phyloP scores from a whole-genome alignment of 257 asterid species.

The Lavandula angustifolia region DNA sequence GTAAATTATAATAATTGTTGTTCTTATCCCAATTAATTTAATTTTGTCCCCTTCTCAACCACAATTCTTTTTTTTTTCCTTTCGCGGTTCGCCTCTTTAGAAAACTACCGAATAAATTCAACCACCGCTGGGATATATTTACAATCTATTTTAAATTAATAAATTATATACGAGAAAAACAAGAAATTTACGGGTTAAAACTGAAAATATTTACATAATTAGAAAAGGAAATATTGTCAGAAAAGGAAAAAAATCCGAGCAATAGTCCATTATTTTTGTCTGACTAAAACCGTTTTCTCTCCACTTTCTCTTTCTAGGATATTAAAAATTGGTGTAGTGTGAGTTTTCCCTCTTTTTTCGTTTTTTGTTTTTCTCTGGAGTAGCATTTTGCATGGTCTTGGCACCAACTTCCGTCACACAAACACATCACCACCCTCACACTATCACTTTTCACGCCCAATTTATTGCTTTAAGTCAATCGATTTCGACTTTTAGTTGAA shows the following conservation, averaged over 20 bases:
- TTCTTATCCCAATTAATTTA: not conserved
- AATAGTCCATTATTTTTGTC: conserved; percentile 4
- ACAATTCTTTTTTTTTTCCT: not conserved
- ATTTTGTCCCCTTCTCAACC: conserved; percentile 17
- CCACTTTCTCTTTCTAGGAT: not conserved
- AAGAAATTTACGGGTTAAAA: not conserved
- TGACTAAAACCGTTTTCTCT: not conserved
- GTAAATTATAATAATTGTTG: not conserved
- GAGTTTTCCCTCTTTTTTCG: not conserved
- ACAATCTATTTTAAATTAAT: not conserved
- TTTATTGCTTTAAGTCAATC: conserved; percentile 17
- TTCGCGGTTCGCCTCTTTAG: not conserved
- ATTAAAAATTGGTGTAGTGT: conserved; percentile 14
- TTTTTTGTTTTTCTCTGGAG: not conserved
- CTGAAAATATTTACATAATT: not conserved
- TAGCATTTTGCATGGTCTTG: conserved; percentile 36
- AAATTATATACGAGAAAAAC: not conserved
- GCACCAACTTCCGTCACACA: conserved; percentile 30
- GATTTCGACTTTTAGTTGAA: not conserved
- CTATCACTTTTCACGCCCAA: conserved; percentile 24
- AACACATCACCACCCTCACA: conserved; percentile 13
- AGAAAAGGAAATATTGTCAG: not conserved
- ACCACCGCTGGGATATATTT: no score
- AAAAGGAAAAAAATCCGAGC: conserved; percentile 15
- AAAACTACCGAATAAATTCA: conserved; percentile 13